phyloP scores from a whole-genome alignment of 495 filamentous ascomycete genomes.

The Aspergillus taichungensis region DNA sequence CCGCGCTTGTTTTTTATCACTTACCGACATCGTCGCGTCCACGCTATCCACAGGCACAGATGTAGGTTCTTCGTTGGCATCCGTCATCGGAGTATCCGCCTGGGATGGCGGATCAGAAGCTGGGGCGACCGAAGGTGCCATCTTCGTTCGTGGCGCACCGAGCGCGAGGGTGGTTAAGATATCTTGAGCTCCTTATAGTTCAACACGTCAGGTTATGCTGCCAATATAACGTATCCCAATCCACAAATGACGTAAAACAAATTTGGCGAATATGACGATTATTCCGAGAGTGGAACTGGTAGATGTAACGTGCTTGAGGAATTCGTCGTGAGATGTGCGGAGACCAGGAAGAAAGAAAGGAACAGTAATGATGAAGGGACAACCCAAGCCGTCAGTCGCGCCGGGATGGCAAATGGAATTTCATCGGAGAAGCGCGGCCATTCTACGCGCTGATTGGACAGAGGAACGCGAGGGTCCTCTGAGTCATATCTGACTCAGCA shows the following conservation, averaged over 20 bases:
- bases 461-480: conserved; percentile 9
- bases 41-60: conserved; percentile 33
- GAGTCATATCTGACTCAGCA: conserved; percentile 25
- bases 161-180: conserved; percentile 13
- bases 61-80: conserved; percentile 47
- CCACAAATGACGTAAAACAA: no score
- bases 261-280: no score
- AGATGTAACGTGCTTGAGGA: background rate
- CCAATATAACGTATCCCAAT: no score
- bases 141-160: conserved; percentile 29
- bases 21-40: conserved; percentile 40
- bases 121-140: conserved; percentile 52
- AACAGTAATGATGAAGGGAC: conserved; percentile 9
- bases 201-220: no score
- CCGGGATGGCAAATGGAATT: conserved; percentile 31
- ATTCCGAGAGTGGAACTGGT: background rate
- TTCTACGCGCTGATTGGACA: conserved; percentile 32
- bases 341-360: background rate
- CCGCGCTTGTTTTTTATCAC: conserved; percentile 9
- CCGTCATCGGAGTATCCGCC: conserved; percentile 48
- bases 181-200: background rate
- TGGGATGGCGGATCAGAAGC: conserved; percentile 41
- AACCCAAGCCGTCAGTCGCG: conserved; percentile 19
- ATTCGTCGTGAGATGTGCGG: background rate
- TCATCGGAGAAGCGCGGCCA: conserved; percentile 22